Base-by-base conservation (phyloP, 2,329 filamentous ascomycete genomes). In the Sporothrix globosa region DNA sequence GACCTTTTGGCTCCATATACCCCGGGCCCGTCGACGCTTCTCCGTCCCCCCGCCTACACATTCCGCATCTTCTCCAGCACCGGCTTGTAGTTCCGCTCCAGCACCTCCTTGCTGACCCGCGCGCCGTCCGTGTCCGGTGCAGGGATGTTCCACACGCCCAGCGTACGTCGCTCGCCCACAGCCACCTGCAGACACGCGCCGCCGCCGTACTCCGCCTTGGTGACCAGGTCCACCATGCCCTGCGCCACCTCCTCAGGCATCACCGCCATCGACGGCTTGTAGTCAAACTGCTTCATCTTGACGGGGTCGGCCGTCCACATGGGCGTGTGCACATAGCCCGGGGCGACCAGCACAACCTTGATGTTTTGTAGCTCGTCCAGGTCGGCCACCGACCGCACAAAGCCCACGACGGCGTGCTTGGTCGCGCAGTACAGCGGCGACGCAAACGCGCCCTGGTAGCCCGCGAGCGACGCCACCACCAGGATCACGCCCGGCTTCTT, bases 371-470 rank as follows among this genome's bases (percentile, higher is more conserved):
- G n/a, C n/a, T 41, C 46, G 53, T 70, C 69, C 9, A 70, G 63
- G n/a, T 60, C 63, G 4, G 61, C 76, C 77, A 82, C 76, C 10
- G 77, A 78, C 50, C 78, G 76, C 14, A 77, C 75, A 68, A 81
- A 81, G 0, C 80, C 80, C 5, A 80, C 76, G n/a, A 81, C 68
- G 0, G 78, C 80, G 68, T 81, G 79, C 71, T 82, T 82, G 7
- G 75, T 75, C 0, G 80, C 78, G 65, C 72, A 73, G 72, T 81
- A 82, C 13, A 82, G 46, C 17, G 79, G 74, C 7, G 74, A 71
- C n/a, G 74, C 70, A 67, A 78, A 80, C 4, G 71, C 58, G 1
- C 76, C 77, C 24, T 50, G 24, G 27, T 78, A 74, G 1, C 80
- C 80, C 0, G 79, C 79, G 0, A 78, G 63, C 11, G 76, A 78